Base-by-base conservation (phyloP, 805 yeast species). In the Candida berthetii region DNA sequence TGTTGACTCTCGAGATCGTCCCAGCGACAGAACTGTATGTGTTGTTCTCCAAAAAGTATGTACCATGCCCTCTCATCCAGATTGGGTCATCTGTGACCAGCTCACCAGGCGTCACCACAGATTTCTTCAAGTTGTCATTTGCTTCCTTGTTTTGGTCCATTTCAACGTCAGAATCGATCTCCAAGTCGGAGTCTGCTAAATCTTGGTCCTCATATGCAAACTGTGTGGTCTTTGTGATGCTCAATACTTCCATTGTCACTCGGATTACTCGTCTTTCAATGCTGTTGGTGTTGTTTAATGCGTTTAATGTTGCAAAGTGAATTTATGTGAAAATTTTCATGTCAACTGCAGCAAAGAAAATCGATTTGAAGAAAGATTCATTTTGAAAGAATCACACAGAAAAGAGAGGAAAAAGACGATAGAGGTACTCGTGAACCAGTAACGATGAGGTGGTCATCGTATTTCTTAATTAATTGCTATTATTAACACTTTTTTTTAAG, bases 11-110 rank as follows among this genome's bases (percentile, higher is more conserved):
- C 1, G 85, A 76, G 4, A 93, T 82, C 10, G 81, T 80, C 4
- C 99, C 99, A 0, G 96, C 96, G 7, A 91, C 96, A 0, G 97
- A 83, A 3, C 96, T 83, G 60, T 77, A 88, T 0, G 96, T 88
- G 51, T 74, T 69, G 49, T 82, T 83, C 28, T 78, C 80, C 32
- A 84, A 65, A 49, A 82, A 78, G 60, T 88, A 93, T 0, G 98
- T 93, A 6, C 99, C 99, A 57, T 91, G 99, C 25, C 99, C 99
- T 57, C 95, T 78, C 99, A 93, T 93, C 97, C 98, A 93, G 2
- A 82, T 74, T 7, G 96, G 86, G 55, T 93, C 98, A 51, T 86
- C 93, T 0, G 98, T 93, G n/a, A 93, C 85, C 39, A 90, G 66
- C 59, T 93, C 97, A 9, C 99, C 99, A 0, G 99, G 99, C 1